Evolutionary conservation across 805 yeast genomes (phyloP), one percentile per base, ranked within the genome.

Genomic region (Candida endomychidarum): DNA sequence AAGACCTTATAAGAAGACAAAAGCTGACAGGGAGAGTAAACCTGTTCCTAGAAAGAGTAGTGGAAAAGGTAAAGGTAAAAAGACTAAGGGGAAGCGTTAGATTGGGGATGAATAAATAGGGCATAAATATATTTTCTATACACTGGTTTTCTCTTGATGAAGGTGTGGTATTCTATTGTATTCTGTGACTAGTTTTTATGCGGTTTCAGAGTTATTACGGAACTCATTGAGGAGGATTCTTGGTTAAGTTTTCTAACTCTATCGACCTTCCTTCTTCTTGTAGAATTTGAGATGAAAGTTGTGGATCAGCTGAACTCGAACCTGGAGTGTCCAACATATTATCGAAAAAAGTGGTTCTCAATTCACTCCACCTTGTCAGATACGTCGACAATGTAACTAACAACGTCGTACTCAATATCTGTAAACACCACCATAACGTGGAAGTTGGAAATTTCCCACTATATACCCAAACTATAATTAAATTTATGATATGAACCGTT

Each of bases 361-460:
- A 67, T 58, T 91, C 99, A 49, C 82, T 80, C 96, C 97, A 90
- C 50, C 96, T 77, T 0, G 96, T 80, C 12, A 89, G 78, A 78
- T 91, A 91, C 0, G 96, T 87, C 0, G 97, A 96, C 45, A 91
- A 70, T 7, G 82, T 71, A 4, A 88, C 85, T 68, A 91, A 72
- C 4, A 88, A 61, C 1, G 75, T 62, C 3, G 86, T 79, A 28
- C 95, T 84, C 3, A 77, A 58, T 0, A 78, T 50, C 59, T 90
- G 97, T 32, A 89, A 61, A 15, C 77, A 57, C 91, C 97, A 87
- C 98, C 98, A 91, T 35, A 82, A 68, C 5, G 84, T 47, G 23
- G 81, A 77, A 11, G 66, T 64, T 0, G 99, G 99, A 47, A 91
- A 75, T 21, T 73, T 70, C 0, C 78, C 75, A 1, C 86, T 72